Conservation (phyloP, 371 early-diverging fungal genomes). For the Mycotypha africana region DNA sequence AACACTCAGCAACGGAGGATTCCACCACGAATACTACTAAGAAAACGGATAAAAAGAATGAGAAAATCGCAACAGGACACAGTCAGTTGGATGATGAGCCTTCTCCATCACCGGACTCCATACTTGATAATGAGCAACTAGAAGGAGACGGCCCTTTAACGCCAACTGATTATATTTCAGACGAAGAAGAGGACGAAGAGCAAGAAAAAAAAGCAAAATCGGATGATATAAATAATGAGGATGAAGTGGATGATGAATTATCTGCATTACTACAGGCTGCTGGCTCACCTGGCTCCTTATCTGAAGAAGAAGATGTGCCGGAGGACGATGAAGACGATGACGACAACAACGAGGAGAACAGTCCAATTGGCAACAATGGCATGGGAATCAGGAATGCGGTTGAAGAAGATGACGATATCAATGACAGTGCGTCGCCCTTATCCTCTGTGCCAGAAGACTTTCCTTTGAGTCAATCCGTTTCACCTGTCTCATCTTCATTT, state of each 20-base stretch:
- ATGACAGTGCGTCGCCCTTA: conserved; percentile 27
- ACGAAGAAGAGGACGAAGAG: conserved; percentile 12
- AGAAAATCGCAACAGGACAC: no score
- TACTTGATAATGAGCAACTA: conserved; percentile 11
- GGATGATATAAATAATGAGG: no score
- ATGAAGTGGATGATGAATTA: conserved; percentile 23
- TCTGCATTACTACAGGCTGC: conserved; percentile 19
- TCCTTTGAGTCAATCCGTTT: conserved; percentile 28
- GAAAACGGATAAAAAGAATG: no score
- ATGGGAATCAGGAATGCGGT: no score
- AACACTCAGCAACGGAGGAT: no score
- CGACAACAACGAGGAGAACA: no score
- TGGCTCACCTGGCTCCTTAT: conserved; percentile 23
- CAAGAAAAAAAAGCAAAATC: conserved; percentile 5
- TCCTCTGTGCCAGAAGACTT: conserved; percentile 40
- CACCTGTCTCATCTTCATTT: no score
- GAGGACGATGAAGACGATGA: conserved; percentile 5
- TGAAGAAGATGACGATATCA: conserved; percentile 6
- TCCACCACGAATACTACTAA: no score
- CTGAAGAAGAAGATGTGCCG: conserved; percentile 19
- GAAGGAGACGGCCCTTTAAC: conserved; percentile 25
- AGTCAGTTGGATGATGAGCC: no score
- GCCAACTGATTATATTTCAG: conserved; percentile 22
- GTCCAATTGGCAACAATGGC: no score
- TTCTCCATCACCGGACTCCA: no score